Base-by-base conservation (phyloP, 2,329 filamentous ascomycete species). In the Thermoascus crustaceus region DNA sequence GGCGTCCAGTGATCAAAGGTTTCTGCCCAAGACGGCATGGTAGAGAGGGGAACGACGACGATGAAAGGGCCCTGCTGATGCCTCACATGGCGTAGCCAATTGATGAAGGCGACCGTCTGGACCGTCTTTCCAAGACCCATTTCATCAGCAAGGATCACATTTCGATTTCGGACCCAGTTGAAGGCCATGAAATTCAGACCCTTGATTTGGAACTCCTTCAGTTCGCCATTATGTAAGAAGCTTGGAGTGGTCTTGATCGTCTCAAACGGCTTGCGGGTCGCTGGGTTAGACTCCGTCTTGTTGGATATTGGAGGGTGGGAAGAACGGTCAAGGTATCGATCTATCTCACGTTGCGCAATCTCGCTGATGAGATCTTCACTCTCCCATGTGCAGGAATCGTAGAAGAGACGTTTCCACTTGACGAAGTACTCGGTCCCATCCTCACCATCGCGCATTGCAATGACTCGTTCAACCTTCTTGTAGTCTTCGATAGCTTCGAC, bases 91-190 rank as follows among this genome's bases (percentile, higher is more conserved):
- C 86, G 84, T 41, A 98, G 73, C 89, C 91, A 98, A 57, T 89
- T 95, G 60, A 98, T 82, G 59, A 96, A 96, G 0, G 89, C 80
- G 18, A 98, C 88, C 0, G 89, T 95, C 64, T 98, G 91, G 0
- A 98, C 91, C 0, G 91, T 98, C 67, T 98, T 98, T 18, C 91
- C 91, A 9, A 98, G 73, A 50, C 91, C 91, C 91, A 98, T 98
- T 64, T 98, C 91, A 57, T 98, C 91, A 32, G 91, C 91, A 35
- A 98, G 74, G 50, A 98, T 95, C 54, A 96, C 91, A 50, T 96
- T 98, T 60, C 91, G 91, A 37, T 79, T 80, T 52, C 83, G 81
- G 35, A 84, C 85, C 93, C 93, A 98, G 62, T 96, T 94, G 63
- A 94, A 86, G 30, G 85, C 85, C 43, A 98, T 70, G 61, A 95